A percentile compares a stretch with the other conserved stretches of the same genome.
phyloP scores from a whole-genome alignment of 441 rosid species.

The Gossypium schwendimanii region DNA sequence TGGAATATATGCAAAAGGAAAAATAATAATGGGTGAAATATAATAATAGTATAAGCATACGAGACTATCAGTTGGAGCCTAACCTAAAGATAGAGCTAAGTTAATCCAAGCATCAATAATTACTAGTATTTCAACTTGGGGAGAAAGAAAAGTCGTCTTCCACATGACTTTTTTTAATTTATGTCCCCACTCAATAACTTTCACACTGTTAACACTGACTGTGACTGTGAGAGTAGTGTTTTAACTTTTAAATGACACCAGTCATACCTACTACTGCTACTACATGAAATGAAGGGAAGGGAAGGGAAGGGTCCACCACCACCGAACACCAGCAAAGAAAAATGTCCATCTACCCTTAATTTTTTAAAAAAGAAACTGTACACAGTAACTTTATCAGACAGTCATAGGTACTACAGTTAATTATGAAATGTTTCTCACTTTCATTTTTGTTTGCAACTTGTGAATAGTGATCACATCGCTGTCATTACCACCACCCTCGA shows the following conservation, averaged over 20 bases:
- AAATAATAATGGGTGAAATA: background rate
- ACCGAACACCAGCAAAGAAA: background rate
- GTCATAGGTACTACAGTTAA: background rate
- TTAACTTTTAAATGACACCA: constrained; percentile 1
- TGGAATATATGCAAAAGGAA: background rate
- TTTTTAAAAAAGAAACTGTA: background rate
- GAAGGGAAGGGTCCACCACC: constrained; percentile 12
- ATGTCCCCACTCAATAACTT: constrained; percentile 22
- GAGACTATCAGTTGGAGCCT: background rate
- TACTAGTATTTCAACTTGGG: constrained; percentile 5
- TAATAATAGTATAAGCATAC: background rate
- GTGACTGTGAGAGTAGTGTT: background rate
- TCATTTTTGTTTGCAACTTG: background rate
- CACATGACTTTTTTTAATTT: background rate
- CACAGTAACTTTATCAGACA: background rate
- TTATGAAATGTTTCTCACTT: background rate
- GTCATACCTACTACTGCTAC: background rate
- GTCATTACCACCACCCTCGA: constrained; percentile 1
- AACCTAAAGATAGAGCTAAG: background rate
- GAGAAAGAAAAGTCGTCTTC: constrained; percentile 10
- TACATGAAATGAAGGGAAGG: background rate
- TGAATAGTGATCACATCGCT: background rate
- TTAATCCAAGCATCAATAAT: constrained; percentile 8
- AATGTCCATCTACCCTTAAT: background rate
- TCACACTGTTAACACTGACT: background rate